phyloP scores from a whole-genome alignment of 768 basidiomycete species.

The Hygrophorus pudorinus region DNA sequence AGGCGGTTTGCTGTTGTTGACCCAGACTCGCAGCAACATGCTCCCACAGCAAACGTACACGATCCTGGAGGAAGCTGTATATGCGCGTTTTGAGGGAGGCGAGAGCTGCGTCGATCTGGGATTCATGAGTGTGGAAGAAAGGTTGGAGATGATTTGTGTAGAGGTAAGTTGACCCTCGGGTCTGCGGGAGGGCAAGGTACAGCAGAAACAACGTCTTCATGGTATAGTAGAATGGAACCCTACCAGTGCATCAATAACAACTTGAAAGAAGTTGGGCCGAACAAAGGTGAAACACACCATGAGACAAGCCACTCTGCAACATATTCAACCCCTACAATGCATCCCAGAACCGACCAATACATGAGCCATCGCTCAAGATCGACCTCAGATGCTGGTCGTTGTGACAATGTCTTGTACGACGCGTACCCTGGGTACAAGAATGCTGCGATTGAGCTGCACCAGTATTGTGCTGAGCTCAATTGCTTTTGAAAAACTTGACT shows the following conservation, averaged over 20 bases:
- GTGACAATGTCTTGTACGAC: conserved; percentile 89
- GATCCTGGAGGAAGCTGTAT: conserved; percentile 57
- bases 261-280: background rate
- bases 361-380: conserved; percentile 93
- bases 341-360: conserved; percentile 92
- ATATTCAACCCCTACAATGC: conserved; percentile 74
- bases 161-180: conserved; percentile 78
- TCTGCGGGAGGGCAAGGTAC: conserved; percentile 86
- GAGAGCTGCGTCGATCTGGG: conserved; percentile 75
- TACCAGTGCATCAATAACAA: conserved; percentile 17
- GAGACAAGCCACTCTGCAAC: conserved; percentile 80
- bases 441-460: conserved; percentile 51
- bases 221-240: conserved; percentile 85
- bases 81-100: conserved; percentile 49
- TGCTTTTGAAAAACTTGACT: background rate
- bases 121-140: conserved; percentile 73
- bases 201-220: conserved; percentile 79
- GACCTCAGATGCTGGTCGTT: conserved; percentile 74
- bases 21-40: conserved; percentile 41
- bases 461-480: background rate
- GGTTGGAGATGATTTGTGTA: conserved; percentile 76
- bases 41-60: conserved; percentile 57
- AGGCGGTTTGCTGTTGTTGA: conserved; percentile 22
- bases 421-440: conserved; percentile 93
- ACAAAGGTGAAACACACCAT: conserved; percentile 48